These are phyloP conservation scores for Beauveria bassiana DNA, from an alignment of 2,329 filamentous ascomycete species.

Conservation along the genomic window DNA sequence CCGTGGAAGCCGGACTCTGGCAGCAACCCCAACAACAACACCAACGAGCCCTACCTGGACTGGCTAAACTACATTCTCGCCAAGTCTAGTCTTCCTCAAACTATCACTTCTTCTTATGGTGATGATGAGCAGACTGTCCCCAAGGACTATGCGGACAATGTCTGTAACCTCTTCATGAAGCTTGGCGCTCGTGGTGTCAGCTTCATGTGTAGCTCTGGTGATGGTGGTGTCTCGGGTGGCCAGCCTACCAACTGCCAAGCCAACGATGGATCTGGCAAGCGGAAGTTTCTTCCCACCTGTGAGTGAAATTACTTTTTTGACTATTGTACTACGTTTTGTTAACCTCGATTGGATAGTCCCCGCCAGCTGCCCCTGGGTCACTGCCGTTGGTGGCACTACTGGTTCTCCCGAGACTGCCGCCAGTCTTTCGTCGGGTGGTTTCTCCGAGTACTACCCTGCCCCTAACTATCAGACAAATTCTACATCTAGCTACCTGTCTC, in stretches of 20 bases:
- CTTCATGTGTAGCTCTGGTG: slow-evolving; percentile 5
- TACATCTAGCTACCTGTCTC: neutral
- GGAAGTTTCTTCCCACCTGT: slow-evolving; percentile 1
- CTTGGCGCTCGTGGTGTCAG: slow-evolving; percentile 10
- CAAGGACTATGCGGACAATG: slow-evolving; percentile 6
- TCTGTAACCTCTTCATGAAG: slow-evolving; percentile 12
- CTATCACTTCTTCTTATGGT: slow-evolving; percentile 10
- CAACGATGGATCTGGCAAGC: slow-evolving; percentile 12
- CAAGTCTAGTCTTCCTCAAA: slow-evolving; percentile 3
- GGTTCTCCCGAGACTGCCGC: neutral
- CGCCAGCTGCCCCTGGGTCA: slow-evolving; percentile 10
- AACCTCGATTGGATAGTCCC: neutral
- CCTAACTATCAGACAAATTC: slow-evolving; percentile 1
- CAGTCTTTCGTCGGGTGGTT: neutral
- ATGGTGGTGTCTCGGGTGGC: slow-evolving; percentile 1
- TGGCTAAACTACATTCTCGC: slow-evolving; percentile 8
- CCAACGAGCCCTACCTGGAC: slow-evolving; percentile 10
- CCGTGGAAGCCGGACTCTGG: slow-evolving; percentile 1
- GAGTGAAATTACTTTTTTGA: neutral
- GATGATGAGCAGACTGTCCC: slow-evolving; percentile 6
- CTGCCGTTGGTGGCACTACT: slow-evolving; percentile 6
- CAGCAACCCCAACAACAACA: slow-evolving; percentile 8
- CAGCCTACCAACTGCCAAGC: neutral
- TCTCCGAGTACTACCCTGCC: slow-evolving; percentile 4
- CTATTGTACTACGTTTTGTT: neutral